Evolutionary conservation across 306 rosid species (phyloP).

Genomic region (Purshia tridentata): DNA sequence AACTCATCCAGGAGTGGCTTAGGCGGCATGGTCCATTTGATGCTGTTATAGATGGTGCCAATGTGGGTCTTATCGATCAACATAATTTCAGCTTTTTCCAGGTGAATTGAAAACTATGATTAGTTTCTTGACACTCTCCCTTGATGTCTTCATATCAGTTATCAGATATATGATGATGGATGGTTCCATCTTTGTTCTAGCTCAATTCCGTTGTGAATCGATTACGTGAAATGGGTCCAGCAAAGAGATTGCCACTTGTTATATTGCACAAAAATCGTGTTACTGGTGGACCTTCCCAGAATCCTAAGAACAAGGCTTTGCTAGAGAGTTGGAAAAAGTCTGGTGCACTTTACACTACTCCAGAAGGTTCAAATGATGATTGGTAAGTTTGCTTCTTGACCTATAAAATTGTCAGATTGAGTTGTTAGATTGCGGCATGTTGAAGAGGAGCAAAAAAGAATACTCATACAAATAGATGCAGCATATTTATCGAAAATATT

Average conservation of each 20-base stretch:
- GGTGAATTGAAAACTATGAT: slow-evolving; percentile 40
- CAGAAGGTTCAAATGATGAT: slow-evolving; percentile 87
- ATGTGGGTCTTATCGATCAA: slow-evolving; percentile 53
- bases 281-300: slow-evolving; percentile 64
- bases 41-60: slow-evolving; percentile 93
- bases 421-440: background rate
- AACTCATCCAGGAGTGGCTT: slow-evolving; percentile 83
- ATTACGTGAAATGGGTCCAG: slow-evolving; percentile 65
- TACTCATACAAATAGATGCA: background rate
- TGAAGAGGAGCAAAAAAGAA: background rate
- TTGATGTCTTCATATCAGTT: slow-evolving; percentile 2
- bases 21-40: slow-evolving; percentile 76
- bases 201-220: slow-evolving; percentile 55
- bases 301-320: slow-evolving; percentile 59
- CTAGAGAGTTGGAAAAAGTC: slow-evolving; percentile 66
- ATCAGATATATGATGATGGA: slow-evolving; percentile 6
- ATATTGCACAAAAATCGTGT: slow-evolving; percentile 79
- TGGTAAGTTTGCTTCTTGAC: slow-evolving; percentile 51
- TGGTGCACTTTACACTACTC: slow-evolving; percentile 79
- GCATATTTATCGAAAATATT: no score
- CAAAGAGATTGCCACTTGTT: slow-evolving; percentile 79
- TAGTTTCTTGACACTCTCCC: background rate
- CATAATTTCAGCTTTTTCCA: slow-evolving; percentile 56
- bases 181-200: slow-evolving; percentile 49
- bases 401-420: background rate